These are phyloP conservation scores for Yamadazyma diddensiae DNA, from an alignment of 1,139 yeast genomes.

Conservation along the genomic window DNA sequence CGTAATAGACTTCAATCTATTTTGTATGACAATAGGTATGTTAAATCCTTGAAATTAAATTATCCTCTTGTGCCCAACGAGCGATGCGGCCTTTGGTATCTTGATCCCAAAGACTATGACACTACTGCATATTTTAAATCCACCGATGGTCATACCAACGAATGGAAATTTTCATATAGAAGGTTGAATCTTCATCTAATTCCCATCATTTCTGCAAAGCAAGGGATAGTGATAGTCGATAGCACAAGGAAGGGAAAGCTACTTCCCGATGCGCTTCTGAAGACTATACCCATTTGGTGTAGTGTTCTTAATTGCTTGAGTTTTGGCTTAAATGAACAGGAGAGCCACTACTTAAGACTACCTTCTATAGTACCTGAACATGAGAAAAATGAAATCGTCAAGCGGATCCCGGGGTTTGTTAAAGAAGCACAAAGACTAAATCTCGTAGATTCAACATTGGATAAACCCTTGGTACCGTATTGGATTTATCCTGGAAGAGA, in stretches of 20 bases:
- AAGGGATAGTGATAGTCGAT: conserved; percentile 68
- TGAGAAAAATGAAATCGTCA: conserved; percentile 54
- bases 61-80: conserved; percentile 67
- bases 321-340: conserved; percentile 25
- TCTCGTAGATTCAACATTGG: conserved; percentile 30
- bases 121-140: conserved; percentile 77
- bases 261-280: conserved; percentile 83
- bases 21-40: conserved; percentile 49
- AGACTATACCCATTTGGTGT: conserved; percentile 91
- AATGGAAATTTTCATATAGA: conserved; percentile 75
- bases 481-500: conserved; percentile 65
- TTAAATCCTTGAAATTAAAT: conserved; percentile 14
- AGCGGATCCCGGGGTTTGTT: conserved; percentile 49
- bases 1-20: conserved; percentile 72
- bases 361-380: conserved; percentile 59
- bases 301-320: conserved; percentile 64
- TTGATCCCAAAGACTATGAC: conserved; percentile 35
- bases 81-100: conserved; percentile 88
- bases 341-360: conserved; percentile 21
- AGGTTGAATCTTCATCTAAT: conserved; percentile 72
- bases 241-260: conserved; percentile 82
- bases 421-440: conserved; percentile 38
- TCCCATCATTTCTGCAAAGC: conserved; percentile 35
- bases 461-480: conserved; percentile 58
- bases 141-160: conserved; percentile 82